Percentiles rank a stretch among this genome's conserved stretches.
Conservation (phyloP, 331 rosid genomes). For the Pyracantha coccinea region DNA sequence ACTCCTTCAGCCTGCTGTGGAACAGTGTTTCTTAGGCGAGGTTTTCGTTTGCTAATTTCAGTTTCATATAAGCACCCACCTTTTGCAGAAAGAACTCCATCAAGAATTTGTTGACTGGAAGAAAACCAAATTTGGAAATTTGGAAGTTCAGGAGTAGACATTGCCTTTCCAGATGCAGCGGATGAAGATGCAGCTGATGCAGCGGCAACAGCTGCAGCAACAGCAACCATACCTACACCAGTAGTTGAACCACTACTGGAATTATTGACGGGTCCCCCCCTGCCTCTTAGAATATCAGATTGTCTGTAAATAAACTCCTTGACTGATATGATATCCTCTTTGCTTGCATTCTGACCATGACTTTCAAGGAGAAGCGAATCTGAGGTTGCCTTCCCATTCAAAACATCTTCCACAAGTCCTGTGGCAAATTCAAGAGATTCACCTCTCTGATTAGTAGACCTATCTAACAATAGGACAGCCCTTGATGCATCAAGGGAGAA, state of each 20-base stretch:
- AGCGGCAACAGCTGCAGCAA: constrained; percentile 90
- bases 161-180: constrained; percentile 64
- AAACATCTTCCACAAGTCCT: constrained; percentile 70
- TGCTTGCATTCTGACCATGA: constrained; percentile 58
- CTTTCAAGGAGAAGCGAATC: constrained; percentile 85
- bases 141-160: constrained; percentile 72
- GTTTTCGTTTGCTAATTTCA: constrained; percentile 61
- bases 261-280: constrained; percentile 53
- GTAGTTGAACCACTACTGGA: constrained; percentile 61
- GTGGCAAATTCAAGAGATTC: constrained; percentile 76
- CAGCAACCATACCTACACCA: constrained; percentile 92
- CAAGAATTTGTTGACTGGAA: constrained; percentile 61
- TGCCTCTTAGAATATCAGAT: constrained; percentile 78
- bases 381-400: constrained; percentile 71
- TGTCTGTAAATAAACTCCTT: constrained; percentile 87
- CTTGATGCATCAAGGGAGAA: constrained; percentile 88
- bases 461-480: constrained; percentile 73
- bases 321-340: constrained; percentile 63
- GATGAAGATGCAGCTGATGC: constrained; percentile 50
- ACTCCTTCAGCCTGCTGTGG: constrained; percentile 43
- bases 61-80: constrained; percentile 67
- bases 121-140: constrained; percentile 75
- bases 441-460: constrained; percentile 44
- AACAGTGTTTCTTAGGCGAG: constrained; percentile 40
- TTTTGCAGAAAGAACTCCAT: constrained; percentile 71